Conservation (phyloP, 148 eudicot genomes). For the Selenicereus undatus region DNA sequence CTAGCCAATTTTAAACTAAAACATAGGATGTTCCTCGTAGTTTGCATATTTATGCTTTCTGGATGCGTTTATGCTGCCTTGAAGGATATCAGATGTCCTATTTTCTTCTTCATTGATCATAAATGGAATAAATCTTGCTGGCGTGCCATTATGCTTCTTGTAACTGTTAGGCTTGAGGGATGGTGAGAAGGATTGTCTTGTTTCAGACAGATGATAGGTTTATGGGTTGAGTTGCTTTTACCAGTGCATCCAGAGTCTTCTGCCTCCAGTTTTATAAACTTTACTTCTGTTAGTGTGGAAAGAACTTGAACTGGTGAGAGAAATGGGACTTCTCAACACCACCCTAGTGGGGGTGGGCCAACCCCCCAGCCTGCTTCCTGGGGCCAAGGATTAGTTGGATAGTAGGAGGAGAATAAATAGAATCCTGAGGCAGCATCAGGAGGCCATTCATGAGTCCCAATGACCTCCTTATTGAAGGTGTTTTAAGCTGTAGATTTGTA, state of each 20-base stretch:
- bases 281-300: neutral
- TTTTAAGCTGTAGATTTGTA: neutral
- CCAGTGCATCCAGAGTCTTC: neutral
- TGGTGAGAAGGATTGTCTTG: neutral
- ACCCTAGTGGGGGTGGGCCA: no score
- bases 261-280: neutral
- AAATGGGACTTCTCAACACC: no score
- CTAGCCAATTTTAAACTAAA: neutral
- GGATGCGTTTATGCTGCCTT: neutral
- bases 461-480: neutral
- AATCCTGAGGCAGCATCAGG: neutral
- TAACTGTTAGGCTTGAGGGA: conserved; percentile 1
- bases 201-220: neutral
- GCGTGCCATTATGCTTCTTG: neutral
- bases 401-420: neutral
- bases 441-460: neutral
- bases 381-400: no score
- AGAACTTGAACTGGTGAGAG: neutral
- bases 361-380: no score
- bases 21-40: neutral
- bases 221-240: neutral
- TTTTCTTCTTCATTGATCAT: neutral
- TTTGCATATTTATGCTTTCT: neutral
- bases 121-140: neutral
- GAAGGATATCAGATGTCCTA: neutral